Evolutionary conservation across 306 rosid genomes (phyloP).

Genomic region (Fragaria ananassa): DNA sequence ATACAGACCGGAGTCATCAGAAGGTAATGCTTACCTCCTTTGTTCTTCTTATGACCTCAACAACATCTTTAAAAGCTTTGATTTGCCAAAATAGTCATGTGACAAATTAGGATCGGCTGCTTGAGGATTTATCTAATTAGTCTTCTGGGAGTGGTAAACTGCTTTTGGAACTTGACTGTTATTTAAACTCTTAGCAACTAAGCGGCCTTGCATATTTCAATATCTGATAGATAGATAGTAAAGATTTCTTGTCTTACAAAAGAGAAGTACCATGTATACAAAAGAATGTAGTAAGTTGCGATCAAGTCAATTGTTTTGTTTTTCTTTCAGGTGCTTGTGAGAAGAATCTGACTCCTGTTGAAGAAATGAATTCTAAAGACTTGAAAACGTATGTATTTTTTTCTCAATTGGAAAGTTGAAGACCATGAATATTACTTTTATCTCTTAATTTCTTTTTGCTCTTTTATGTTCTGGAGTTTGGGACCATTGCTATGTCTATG

Average conservation of each 20-base stretch:
- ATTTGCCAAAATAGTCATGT: background rate
- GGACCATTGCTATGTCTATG: background rate
- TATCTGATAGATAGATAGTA: background rate
- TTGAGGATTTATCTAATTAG: background rate
- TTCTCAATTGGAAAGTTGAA: background rate
- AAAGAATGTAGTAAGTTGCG: constrained; percentile 9
- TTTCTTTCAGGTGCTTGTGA: constrained; percentile 55
- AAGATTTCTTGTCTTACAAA: background rate
- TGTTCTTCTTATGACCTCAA: constrained; percentile 15
- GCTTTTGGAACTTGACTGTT: background rate
- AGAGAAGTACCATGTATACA: background rate
- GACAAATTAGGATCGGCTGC: background rate
- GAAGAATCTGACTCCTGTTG: constrained; percentile 42
- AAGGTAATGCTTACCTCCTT: constrained; percentile 51
- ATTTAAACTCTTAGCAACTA: background rate
- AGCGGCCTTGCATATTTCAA: background rate
- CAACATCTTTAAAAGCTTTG: background rate
- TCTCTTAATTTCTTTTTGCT: background rate
- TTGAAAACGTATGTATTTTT: constrained; percentile 55
- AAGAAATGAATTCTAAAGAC: constrained; percentile 67
- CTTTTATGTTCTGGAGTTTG: constrained; percentile 2
- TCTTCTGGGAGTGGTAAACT: background rate
- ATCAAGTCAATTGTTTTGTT: constrained; percentile 14
- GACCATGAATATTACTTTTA: constrained; percentile 4
- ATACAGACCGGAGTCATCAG: constrained; percentile 82